Conservation (phyloP, 1,139 yeast species). For the Groenewaldozyma sp. region DNA sequence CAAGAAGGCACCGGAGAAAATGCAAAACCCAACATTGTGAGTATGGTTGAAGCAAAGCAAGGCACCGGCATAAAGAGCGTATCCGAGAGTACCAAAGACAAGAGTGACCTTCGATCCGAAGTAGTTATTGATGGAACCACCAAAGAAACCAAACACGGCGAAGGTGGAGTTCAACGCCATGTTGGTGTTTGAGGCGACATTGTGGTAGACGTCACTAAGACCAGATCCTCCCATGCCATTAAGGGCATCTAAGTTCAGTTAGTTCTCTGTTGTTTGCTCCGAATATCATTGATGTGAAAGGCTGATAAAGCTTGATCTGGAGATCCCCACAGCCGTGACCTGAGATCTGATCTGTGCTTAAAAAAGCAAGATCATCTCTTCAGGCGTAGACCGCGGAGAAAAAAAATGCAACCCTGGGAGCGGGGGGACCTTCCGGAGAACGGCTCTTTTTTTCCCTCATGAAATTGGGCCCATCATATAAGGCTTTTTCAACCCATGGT, state of each 20-base stretch:
- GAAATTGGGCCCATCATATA: no score
- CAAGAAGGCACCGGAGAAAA: conserved; percentile 50
- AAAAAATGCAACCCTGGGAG: no score
- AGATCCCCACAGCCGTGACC: no score
- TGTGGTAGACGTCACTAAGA: conserved; percentile 29
- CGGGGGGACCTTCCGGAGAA: no score
- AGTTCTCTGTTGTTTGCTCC: no score
- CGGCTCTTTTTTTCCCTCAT: no score
- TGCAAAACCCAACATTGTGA: conserved; percentile 44
- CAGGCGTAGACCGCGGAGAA: no score
- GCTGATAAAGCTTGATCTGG: no score
- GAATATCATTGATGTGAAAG: no score
- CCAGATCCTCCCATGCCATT: conserved; percentile 47
- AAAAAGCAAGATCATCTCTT: no score
- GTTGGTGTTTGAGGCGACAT: conserved; percentile 42
- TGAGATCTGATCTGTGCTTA: no score
- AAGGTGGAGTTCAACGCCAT: conserved; percentile 48
- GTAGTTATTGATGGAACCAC: conserved; percentile 49
- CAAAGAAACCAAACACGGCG: conserved; percentile 47
- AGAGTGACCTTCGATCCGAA: conserved; percentile 43
- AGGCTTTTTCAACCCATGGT: no score
- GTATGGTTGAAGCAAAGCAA: conserved; percentile 42
- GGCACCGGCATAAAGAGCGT: conserved; percentile 46
- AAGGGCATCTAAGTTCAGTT: conserved; percentile 34
- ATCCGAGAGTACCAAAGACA: conserved; percentile 48